phyloP scores from a whole-genome alignment of 805 yeast species.

The Cyberlindnera galapagoensis region DNA sequence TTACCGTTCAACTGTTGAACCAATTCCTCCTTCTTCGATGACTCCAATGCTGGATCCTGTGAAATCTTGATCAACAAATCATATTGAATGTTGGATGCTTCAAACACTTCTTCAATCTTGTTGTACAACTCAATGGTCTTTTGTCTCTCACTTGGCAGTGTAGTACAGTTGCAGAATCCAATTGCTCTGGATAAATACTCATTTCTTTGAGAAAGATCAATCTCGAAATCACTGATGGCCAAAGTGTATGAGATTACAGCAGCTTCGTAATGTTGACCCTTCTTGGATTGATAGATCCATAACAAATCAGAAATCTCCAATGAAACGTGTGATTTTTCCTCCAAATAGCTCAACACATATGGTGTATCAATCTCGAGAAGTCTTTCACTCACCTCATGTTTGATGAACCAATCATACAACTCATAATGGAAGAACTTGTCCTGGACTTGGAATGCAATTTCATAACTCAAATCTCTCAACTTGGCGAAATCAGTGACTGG shows the following conservation, averaged over 20 bases:
- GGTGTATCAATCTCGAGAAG: slow-evolving; percentile 78
- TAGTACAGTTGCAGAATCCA: slow-evolving; percentile 83
- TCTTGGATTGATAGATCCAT: slow-evolving; percentile 85
- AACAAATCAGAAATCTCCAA: slow-evolving; percentile 72
- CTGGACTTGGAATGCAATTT: slow-evolving; percentile 60
- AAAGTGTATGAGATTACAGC: slow-evolving; percentile 71
- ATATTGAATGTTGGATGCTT: slow-evolving; percentile 77
- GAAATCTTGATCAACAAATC: slow-evolving; percentile 40
- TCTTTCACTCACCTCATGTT: slow-evolving; percentile 69
- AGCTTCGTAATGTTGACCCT: slow-evolving; percentile 74
- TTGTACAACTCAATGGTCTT: slow-evolving; percentile 65
- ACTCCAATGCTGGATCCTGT: slow-evolving; percentile 43
- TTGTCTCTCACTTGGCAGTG: slow-evolving; percentile 72
- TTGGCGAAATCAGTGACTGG: slow-evolving; percentile 32
- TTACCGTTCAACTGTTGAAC: slow-evolving; percentile 50
- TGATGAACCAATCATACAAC: slow-evolving; percentile 86
- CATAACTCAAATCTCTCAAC: slow-evolving; percentile 66
- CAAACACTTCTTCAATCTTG: slow-evolving; percentile 71
- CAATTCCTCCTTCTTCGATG: slow-evolving; percentile 44
- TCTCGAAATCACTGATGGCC: slow-evolving; percentile 65
- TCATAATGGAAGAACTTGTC: slow-evolving; percentile 90
- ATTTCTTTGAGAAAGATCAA: slow-evolving; percentile 66
- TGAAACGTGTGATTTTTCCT: slow-evolving; percentile 56
- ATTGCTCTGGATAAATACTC: slow-evolving; percentile 88
- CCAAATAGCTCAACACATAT: slow-evolving; percentile 69